Evolutionary conservation across 306 rosid species (phyloP), one percentile per base, ranked within the genome.

Genomic region (Rosa chinensis): DNA sequence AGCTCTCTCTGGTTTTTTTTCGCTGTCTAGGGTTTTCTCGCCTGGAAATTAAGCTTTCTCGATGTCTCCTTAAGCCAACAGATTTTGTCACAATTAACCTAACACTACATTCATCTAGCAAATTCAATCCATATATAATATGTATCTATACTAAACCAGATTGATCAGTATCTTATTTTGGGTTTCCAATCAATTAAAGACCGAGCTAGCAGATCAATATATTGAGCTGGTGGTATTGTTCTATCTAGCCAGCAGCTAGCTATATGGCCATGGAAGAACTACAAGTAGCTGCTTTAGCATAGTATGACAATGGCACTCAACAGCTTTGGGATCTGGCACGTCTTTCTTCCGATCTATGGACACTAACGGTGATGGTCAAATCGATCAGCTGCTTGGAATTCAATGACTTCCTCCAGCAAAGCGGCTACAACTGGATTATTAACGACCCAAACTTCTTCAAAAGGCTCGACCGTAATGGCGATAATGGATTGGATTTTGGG

Each of bases 291-390:
- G 70, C 78, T 21, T 20, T 1, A 14, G 28, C 78, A 9, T 75
- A 75, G 40, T 75, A 75, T n/a, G 12, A 40, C 4, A 32, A 59
- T 10, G 21, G 55, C 0, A 9, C 52, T 3, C 39, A 5, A 16
- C 23, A 75, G 5, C 16, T 58, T 23, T 10, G 5, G 25, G 13
- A 42, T 4, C 59, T 25, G 25, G 25, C 25, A 25, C 0, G 25
- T 25, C 25, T 25, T 25, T 25, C 25, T 25, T 25, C 55, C 53
- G 47, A 56, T 75, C 70, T 39, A 75, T 75, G 78, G 78, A 59
- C 49, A 32, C 39, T 8, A 10, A 79, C 50, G 16, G 55, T 3
- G 83, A 73, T 44, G 28, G 28, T 25, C 28, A 47, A 32, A 5
- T 69, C 14, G 23, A 28, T 74, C 58, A 66, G 59, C 62, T 53